Conservation (phyloP, 164 flowering plant genomes). For the Euptelea pleiosperma region DNA sequence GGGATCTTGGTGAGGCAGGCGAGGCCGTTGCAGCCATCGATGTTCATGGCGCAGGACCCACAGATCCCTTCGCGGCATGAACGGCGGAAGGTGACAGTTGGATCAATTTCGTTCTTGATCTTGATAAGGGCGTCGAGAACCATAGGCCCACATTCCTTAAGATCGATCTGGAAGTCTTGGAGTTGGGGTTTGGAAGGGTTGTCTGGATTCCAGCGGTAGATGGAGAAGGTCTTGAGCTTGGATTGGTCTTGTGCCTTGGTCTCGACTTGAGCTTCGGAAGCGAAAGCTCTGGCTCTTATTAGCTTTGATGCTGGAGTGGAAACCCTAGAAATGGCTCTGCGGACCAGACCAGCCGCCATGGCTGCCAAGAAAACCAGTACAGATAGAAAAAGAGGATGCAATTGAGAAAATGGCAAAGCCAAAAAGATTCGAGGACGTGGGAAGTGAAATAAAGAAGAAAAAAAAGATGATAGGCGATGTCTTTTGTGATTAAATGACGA, state of each 20-base stretch:
- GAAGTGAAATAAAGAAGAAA: no score
- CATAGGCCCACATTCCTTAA: slow-evolving; percentile 95
- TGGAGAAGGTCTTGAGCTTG: slow-evolving; percentile 70
- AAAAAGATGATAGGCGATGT: no score
- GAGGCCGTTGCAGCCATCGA: slow-evolving; percentile 89
- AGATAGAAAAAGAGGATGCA: background rate
- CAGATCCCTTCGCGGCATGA: slow-evolving; percentile 99
- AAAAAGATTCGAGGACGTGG: no score
- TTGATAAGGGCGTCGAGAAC: slow-evolving; percentile 95
- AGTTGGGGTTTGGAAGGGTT: slow-evolving; percentile 73
- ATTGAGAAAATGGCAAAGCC: no score
- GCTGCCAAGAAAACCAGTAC: background rate
- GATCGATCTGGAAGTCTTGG: slow-evolving; percentile 66
- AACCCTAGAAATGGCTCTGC: slow-evolving; percentile 34
- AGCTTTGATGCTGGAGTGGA: slow-evolving; percentile 24
- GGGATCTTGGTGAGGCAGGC: slow-evolving; percentile 90
- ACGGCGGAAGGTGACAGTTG: slow-evolving; percentile 83
- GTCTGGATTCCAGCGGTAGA: slow-evolving; percentile 97
- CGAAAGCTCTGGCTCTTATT: slow-evolving; percentile 27
- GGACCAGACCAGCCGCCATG: slow-evolving; percentile 51
- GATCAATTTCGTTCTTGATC: slow-evolving; percentile 96
- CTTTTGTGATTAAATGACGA: no score
- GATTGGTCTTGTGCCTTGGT: slow-evolving; percentile 20
- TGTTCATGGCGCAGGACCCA: slow-evolving; percentile 99
- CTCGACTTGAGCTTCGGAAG: slow-evolving; percentile 39